These are phyloP conservation scores for Podila horticola DNA, from an alignment of 192 early-diverging fungal genomes.

Conservation along the genomic window DNA sequence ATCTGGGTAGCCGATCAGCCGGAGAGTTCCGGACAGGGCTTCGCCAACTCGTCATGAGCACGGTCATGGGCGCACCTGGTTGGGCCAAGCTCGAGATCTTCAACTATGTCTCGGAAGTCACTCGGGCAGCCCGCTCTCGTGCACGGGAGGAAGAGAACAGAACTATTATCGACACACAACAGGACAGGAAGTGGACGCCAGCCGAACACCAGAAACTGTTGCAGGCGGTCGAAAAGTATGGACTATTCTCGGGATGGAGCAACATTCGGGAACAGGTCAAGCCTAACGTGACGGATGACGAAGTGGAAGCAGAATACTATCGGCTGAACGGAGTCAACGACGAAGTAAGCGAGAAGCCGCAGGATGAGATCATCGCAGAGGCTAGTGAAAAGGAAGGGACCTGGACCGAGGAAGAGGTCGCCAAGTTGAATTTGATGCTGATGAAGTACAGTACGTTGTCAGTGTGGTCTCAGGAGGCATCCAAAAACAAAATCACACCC, in stretches of 20 bases:
- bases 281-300: constrained; percentile 15
- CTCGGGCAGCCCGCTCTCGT: neutral
- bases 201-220: constrained; percentile 26
- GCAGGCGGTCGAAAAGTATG: constrained; percentile 33
- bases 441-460: constrained; percentile 36
- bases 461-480: constrained; percentile 16
- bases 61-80: constrained; percentile 26
- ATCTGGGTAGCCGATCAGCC: neutral
- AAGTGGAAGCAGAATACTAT: constrained; percentile 42
- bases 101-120: constrained; percentile 14
- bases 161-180: neutral
- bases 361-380: neutral
- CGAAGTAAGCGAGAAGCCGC: neutral
- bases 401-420: constrained; percentile 24
- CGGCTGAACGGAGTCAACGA: constrained; percentile 24
- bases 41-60: neutral
- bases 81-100: constrained; percentile 37
- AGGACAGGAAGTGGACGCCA: constrained; percentile 17
- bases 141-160: neutral
- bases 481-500: neutral
- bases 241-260: constrained; percentile 38
- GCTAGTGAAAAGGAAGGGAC: neutral
- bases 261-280: constrained; percentile 30
- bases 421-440: constrained; percentile 14
- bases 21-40: constrained; percentile 9